These are phyloP conservation scores for Wallacemonas sp. DNA, from an alignment of 208 protist genomes.

Conservation along the genomic window DNA sequence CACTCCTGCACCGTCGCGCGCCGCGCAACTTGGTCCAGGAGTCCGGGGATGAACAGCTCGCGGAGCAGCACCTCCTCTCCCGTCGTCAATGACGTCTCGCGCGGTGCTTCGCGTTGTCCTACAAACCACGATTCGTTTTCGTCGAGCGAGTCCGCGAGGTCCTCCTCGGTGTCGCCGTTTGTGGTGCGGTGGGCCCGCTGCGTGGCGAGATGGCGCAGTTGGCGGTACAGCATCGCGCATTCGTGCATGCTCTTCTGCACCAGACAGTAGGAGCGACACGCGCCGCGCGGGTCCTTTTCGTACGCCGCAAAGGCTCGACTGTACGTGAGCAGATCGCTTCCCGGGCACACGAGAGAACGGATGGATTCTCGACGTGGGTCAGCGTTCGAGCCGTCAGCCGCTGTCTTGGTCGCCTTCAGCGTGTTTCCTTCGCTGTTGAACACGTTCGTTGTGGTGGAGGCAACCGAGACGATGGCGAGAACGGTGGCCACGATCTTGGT, in stretches of 20 bases:
- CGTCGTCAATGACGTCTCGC: constrained; percentile 13
- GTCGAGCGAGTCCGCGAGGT: constrained; percentile 72
- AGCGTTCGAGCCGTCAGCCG: constrained; percentile 27
- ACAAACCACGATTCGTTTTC: constrained; percentile 37
- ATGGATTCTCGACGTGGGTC: constrained; percentile 47
- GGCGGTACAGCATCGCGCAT: constrained; percentile 59
- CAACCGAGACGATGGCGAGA: constrained; percentile 60
- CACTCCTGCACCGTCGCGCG: constrained; percentile 90
- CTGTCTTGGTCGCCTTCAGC: constrained; percentile 57
- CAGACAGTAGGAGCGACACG: constrained; percentile 67
- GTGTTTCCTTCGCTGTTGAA: constrained; percentile 87
- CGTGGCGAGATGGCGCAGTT: constrained; percentile 50
- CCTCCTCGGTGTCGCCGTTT: constrained; percentile 22
- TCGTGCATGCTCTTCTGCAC: constrained; percentile 88
- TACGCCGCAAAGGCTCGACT: constrained; percentile 77
- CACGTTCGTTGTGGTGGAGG: constrained; percentile 75
- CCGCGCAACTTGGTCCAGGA: constrained; percentile 88
- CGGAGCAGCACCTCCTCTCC: constrained; percentile 73
- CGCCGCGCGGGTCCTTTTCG: constrained; percentile 29
- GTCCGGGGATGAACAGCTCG: constrained; percentile 83
- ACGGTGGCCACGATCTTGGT: constrained; percentile 43
- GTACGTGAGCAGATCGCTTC: constrained; percentile 87
- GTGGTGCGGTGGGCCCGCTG: constrained; percentile 10
- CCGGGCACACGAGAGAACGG: constrained; percentile 65
- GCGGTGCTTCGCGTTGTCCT: not conserved